A percentile compares a stretch with the other conserved stretches of the same genome.
phyloP scores from a whole-genome alignment of 2,329 filamentous ascomycete species.

The Alternaria sp. region DNA sequence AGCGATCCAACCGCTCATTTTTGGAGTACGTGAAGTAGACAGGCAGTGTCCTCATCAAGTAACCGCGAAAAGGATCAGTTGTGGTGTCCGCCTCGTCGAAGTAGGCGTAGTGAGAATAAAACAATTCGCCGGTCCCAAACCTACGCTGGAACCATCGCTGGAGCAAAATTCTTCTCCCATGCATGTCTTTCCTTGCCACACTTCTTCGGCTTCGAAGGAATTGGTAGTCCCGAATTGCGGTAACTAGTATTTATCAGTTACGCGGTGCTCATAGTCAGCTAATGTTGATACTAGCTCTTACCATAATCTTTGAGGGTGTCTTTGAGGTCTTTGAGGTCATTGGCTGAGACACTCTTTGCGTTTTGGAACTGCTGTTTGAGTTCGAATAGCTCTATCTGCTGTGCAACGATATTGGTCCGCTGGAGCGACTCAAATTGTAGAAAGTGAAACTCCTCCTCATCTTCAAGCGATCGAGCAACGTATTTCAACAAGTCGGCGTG shows the following conservation, averaged over 20 bases:
- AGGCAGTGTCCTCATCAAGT: neutral
- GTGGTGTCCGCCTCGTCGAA: neutral
- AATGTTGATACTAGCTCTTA: too few species aligned
- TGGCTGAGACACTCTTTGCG: neutral
- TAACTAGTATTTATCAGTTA: neutral
- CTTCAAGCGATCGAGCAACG: neutral
- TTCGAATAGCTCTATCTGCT: neutral
- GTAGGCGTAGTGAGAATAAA: neutral
- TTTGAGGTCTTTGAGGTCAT: neutral
- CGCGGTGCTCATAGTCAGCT: too few species aligned
- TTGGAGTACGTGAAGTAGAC: neutral
- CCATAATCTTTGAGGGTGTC: neutral
- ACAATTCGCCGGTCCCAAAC: neutral
- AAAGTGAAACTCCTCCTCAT: neutral
- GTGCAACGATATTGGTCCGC: neutral
- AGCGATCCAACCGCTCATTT: neutral
- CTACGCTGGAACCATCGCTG: neutral
- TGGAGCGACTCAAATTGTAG: neutral
- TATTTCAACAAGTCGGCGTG: neutral
- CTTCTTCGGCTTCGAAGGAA: neutral
- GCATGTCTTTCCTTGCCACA: neutral
- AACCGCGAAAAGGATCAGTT: neutral
- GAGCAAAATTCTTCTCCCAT: too few species aligned
- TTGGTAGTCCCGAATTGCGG: neutral
- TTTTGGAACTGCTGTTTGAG: neutral